Evolutionary conservation across 129 eudicot genomes (phyloP).

Genomic region (Arctium lappa): DNA sequence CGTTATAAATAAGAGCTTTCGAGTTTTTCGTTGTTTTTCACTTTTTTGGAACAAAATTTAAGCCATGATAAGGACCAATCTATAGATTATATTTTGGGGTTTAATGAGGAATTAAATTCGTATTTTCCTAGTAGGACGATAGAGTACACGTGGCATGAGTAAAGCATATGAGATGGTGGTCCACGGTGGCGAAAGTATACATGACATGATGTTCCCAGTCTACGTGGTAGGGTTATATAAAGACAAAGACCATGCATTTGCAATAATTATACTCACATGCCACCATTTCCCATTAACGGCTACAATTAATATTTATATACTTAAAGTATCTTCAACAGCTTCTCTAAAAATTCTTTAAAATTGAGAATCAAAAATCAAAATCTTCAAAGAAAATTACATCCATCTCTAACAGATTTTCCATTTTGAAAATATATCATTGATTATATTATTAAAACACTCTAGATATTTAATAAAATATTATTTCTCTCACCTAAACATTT

Average conservation of each 20-base stretch:
- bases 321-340: too few relatives aligned
- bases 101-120: background rate
- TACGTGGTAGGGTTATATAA: conserved; percentile 33
- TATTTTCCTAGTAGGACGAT: background rate
- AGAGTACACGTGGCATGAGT: conserved; percentile 3
- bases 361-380: too few relatives aligned
- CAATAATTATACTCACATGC: conserved; percentile 34
- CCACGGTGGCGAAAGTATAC: conserved; percentile 25
- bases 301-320: background rate
- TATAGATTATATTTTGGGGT: background rate
- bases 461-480: too few relatives aligned
- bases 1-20: background rate
- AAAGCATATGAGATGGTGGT: conserved; percentile 25
- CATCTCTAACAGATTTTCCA: too few relatives aligned
- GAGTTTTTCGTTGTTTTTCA: background rate
- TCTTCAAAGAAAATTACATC: too few relatives aligned
- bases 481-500: too few relatives aligned
- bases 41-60: background rate
- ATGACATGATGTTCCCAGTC: conserved; percentile 3
- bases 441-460: too few relatives aligned
- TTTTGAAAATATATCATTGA: too few relatives aligned
- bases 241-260: conserved; percentile 31
- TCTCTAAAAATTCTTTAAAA: too few relatives aligned
- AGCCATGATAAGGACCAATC: background rate
- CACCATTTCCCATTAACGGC: conserved; percentile 23